Conservation (phyloP, 2,329 filamentous ascomycete species). For the Escovopsis sp. region DNA sequence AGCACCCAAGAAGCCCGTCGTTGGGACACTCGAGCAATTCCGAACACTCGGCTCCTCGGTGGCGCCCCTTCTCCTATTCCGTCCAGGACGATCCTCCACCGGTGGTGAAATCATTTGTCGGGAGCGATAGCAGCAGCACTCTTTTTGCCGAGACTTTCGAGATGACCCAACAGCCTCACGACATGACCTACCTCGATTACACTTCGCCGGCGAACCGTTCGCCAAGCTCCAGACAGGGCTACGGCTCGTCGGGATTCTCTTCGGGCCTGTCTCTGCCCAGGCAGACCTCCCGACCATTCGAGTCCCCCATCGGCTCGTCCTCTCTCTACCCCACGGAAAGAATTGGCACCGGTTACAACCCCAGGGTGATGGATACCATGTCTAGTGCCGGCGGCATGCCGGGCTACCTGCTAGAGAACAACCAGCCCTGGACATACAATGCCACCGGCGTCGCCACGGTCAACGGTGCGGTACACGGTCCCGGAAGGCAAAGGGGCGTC, state of each 20-base stretch:
- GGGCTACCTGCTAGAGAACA: slow-evolving; percentile 47
- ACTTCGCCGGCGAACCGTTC: slow-evolving; percentile 42
- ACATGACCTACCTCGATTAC: slow-evolving; percentile 60
- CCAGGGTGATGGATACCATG: slow-evolving; percentile 42
- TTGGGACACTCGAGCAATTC: background rate
- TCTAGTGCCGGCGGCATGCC: slow-evolving; percentile 24
- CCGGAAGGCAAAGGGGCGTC: slow-evolving; percentile 39
- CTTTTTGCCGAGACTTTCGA: slow-evolving; percentile 7
- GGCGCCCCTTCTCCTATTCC: slow-evolving; percentile 1
- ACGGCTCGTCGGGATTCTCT: slow-evolving; percentile 35
- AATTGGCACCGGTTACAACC: slow-evolving; percentile 42
- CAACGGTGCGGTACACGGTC: slow-evolving; percentile 50
- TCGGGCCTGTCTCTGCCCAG: slow-evolving; percentile 27
- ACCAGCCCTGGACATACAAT: slow-evolving; percentile 65
- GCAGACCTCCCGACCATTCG: slow-evolving; percentile 60
- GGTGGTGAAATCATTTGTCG: slow-evolving; percentile 9
- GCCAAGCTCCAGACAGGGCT: slow-evolving; percentile 52
- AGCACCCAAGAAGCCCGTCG: slow-evolving; percentile 2
- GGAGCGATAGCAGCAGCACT: slow-evolving; percentile 10
- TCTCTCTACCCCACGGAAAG: slow-evolving; percentile 59
- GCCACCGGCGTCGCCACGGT: slow-evolving; percentile 50
- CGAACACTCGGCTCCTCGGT: slow-evolving; percentile 2
- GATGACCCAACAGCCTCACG: slow-evolving; percentile 37
- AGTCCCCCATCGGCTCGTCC: slow-evolving; percentile 47
- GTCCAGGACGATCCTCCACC: slow-evolving; percentile 2